phyloP scores from a whole-genome alignment of 768 basidiomycete species.

The Gymnopilus dilepis region DNA sequence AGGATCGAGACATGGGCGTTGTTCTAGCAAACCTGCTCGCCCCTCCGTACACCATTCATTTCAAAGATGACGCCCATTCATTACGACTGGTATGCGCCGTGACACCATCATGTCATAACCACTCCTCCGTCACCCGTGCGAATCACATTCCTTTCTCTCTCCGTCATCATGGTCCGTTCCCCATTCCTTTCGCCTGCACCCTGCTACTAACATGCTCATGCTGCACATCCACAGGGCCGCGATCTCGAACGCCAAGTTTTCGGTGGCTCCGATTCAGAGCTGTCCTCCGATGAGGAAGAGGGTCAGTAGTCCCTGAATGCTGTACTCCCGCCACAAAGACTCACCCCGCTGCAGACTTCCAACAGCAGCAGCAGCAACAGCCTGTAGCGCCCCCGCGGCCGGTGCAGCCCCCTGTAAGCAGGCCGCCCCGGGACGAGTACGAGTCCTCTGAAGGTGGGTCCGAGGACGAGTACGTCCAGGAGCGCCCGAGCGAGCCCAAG shows the following conservation, averaged over 20 bases:
- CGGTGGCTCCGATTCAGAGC: slow-evolving; percentile 84
- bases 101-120: background rate
- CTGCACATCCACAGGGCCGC: slow-evolving; percentile 27
- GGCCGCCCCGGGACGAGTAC: slow-evolving; percentile 48
- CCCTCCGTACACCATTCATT: slow-evolving; percentile 11
- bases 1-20: background rate
- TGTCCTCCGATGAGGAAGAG: slow-evolving; percentile 79
- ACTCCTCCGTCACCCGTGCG: slow-evolving; percentile 2
- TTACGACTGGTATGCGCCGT: slow-evolving; percentile 11
- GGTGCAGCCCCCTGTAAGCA: slow-evolving; percentile 20
- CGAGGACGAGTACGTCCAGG: slow-evolving; percentile 56
- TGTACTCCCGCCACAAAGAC: background rate
- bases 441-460: slow-evolving; percentile 53
- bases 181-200: background rate
- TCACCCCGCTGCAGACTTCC: slow-evolving; percentile 39
- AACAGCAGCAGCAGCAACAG: slow-evolving; percentile 46
- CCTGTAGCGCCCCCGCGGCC: slow-evolving; percentile 24
- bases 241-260: slow-evolving; percentile 77
- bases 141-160: slow-evolving; percentile 3
- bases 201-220: slow-evolving; percentile 7
- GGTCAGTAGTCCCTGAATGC: slow-evolving; percentile 36
- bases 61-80: slow-evolving; percentile 1
- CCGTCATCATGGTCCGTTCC: slow-evolving; percentile 23
- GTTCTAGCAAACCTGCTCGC: background rate
- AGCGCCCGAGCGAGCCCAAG: slow-evolving; percentile 35